A percentile compares a stretch with the other conserved stretches of the same genome.
Conservation (phyloP, 805 yeast species). For the Ogataea siamensis region DNA sequence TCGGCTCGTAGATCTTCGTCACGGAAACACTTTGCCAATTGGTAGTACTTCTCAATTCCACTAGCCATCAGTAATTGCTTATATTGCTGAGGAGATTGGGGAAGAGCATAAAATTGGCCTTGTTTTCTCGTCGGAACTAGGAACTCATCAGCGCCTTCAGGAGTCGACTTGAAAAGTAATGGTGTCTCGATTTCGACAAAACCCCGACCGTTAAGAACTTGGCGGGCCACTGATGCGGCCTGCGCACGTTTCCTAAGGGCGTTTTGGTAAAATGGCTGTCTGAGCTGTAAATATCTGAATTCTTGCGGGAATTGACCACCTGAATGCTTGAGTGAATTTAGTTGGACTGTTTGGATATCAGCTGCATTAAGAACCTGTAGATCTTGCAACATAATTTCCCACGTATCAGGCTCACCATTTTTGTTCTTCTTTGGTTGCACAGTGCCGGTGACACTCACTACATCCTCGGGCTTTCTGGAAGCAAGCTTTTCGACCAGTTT, state of each 20-base stretch:
- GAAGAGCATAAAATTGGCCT: constrained; percentile 75
- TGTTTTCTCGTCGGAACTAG: constrained; percentile 81
- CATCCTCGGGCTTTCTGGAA: constrained; percentile 66
- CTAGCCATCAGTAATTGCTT: constrained; percentile 94
- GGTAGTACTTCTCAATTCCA: constrained; percentile 83
- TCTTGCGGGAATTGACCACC: constrained; percentile 71
- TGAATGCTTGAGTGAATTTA: constrained; percentile 55
- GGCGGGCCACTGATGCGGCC: constrained; percentile 45
- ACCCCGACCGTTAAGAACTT: constrained; percentile 35
- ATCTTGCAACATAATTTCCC: constrained; percentile 58
- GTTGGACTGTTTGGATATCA: constrained; percentile 58
- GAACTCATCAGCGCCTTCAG: constrained; percentile 97
- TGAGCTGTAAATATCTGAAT: constrained; percentile 74
- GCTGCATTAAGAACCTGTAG: constrained; percentile 62
- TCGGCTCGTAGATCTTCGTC: constrained; percentile 95
- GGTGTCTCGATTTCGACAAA: constrained; percentile 94
- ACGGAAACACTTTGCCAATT: constrained; percentile 90
- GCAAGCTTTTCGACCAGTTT: constrained; percentile 39
- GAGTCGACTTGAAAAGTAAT: constrained; percentile 87
- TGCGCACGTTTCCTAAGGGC: constrained; percentile 56
- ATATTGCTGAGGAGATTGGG: constrained; percentile 98
- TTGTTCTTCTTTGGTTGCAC: constrained; percentile 37
- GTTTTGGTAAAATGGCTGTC: constrained; percentile 56
- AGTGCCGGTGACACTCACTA: constrained; percentile 63
- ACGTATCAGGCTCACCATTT: constrained; percentile 29